These are phyloP conservation scores for peach (Prunus persica) DNA, from an alignment of 306 rosid species.

Conservation along the genomic window Prunus_persica_NCBIv2 NC_034009.1:43485001-43485500, in stretches of 20 bases:
- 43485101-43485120: constrained; percentile 68
- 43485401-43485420: neutral
- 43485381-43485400: neutral
- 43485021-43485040: neutral
- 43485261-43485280: constrained; percentile 92
- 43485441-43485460: neutral
- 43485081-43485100: constrained; percentile 74
- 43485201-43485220: constrained; percentile 70
- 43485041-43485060: neutral
- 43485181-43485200: constrained; percentile 69
- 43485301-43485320: neutral
- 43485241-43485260: constrained; percentile 82
- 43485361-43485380: too few species aligned
- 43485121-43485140: constrained; percentile 95
- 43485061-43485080: neutral
- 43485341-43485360: neutral
- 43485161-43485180: constrained; percentile 64
- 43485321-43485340: neutral
- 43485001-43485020: neutral
- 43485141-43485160: constrained; percentile 71
- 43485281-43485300: constrained; percentile 77
- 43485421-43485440: constrained; percentile 3
- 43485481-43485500: neutral
- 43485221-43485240: constrained; percentile 83
- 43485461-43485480: neutral